Conservation (phyloP, 179 eudicot genomes). For the Sideroxylon spinosum region DNA sequence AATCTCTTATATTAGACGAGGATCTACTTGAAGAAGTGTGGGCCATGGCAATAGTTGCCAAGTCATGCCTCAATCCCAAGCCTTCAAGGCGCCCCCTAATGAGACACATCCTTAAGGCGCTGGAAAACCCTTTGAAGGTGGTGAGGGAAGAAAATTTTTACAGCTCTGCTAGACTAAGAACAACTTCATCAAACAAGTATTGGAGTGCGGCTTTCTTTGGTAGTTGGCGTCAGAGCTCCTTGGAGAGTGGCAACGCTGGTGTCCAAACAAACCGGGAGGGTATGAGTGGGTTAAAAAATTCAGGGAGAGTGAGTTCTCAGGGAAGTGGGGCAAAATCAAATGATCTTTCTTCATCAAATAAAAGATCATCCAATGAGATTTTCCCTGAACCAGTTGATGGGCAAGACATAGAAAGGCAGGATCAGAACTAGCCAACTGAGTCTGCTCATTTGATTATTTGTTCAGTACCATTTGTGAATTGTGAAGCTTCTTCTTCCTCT, state of each 20-base stretch:
- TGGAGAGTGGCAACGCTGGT: slow-evolving; percentile 31
- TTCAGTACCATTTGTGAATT: background rate
- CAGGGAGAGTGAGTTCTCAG: slow-evolving; percentile 52
- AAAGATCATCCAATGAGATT: slow-evolving; percentile 60
- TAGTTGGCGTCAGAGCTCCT: slow-evolving; percentile 74
- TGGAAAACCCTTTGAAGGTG: slow-evolving; percentile 87
- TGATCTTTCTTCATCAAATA: slow-evolving; percentile 43
- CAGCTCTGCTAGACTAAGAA: slow-evolving; percentile 53
- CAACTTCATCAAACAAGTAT: slow-evolving; percentile 65
- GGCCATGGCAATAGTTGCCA: slow-evolving; percentile 86
- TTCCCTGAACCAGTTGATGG: slow-evolving; percentile 54
- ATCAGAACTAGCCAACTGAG: slow-evolving; percentile 22
- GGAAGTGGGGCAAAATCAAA: slow-evolving; percentile 37
- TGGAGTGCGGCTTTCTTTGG: slow-evolving; percentile 81
- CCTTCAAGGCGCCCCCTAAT: slow-evolving; percentile 74
- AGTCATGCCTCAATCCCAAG: slow-evolving; percentile 76
- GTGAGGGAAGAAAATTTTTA: slow-evolving; percentile 57
- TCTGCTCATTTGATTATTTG: too few species aligned
- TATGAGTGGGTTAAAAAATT: slow-evolving; percentile 36
- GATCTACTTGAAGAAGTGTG: slow-evolving; percentile 87
- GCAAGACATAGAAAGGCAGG: slow-evolving; percentile 49
- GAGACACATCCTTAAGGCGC: slow-evolving; percentile 72
- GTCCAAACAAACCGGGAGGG: slow-evolving; percentile 34
- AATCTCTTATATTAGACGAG: slow-evolving; percentile 64
- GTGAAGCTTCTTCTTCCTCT: too few species aligned